Conservation (phyloP, 192 early-diverging fungal genomes). For the Thoreauomyces humboldtii region DNA sequence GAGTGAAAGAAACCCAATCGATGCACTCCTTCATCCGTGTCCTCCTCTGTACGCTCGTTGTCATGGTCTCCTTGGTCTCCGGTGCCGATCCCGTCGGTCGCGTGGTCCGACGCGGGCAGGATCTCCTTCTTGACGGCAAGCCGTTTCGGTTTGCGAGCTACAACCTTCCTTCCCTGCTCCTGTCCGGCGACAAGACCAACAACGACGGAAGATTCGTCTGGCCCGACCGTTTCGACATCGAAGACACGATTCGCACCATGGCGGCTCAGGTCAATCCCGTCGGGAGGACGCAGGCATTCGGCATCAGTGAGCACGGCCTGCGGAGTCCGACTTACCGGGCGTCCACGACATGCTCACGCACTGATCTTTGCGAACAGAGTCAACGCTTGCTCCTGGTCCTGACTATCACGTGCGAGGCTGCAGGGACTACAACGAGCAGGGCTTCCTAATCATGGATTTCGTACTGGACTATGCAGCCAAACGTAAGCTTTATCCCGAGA, state of each 20-base stretch:
- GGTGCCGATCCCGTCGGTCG: background rate
- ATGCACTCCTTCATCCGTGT: no score
- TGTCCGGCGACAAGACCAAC: background rate
- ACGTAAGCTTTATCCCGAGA: slow-evolving; percentile 3
- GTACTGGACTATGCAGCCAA: slow-evolving; percentile 6
- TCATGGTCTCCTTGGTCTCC: no score
- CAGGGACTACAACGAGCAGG: slow-evolving; percentile 2
- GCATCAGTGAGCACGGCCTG: slow-evolving; percentile 8
- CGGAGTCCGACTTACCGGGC: no score
- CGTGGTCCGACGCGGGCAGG: slow-evolving; percentile 8
- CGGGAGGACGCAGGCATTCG: background rate
- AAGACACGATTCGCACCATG: slow-evolving; percentile 2
- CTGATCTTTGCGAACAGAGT: slow-evolving; percentile 1
- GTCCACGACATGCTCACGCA: no score
- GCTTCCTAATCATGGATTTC: slow-evolving; percentile 3
- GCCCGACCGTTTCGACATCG: background rate
- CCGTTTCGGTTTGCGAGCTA: slow-evolving; percentile 7
- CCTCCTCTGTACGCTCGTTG: no score
- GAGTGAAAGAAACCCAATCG: no score
- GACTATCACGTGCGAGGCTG: slow-evolving; percentile 6
- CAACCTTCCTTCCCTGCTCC: slow-evolving; percentile 4
- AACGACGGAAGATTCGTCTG: background rate
- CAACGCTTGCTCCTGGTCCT: background rate
- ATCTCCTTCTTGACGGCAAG: background rate
- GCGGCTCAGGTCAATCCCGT: slow-evolving; percentile 11